Conservation (phyloP, 2,329 filamentous ascomycete species). For the Cordyceps tenuipes region DNA sequence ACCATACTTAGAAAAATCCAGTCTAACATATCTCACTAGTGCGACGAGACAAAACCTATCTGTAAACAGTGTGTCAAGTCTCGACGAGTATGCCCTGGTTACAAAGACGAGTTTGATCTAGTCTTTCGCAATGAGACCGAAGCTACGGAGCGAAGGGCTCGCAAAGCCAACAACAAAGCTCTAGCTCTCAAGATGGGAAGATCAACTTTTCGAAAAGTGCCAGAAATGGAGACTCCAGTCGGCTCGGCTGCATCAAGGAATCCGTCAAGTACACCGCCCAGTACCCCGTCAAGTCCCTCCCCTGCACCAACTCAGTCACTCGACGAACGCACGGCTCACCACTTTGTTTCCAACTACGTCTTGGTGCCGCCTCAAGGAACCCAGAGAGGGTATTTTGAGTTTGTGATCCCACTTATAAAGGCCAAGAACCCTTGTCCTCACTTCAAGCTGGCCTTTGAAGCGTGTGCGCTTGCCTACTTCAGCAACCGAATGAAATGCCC, state of each 20-base stretch:
- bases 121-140: conserved; percentile 66
- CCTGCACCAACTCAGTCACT: conserved; percentile 29
- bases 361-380: conserved; percentile 42
- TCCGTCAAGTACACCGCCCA: conserved; percentile 11
- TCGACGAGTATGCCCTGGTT: conserved; percentile 55
- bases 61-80: conserved; percentile 59
- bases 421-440: conserved; percentile 35
- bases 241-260: conserved; percentile 15
- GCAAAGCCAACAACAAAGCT: conserved; percentile 45
- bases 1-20: not conserved
- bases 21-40: conserved; percentile 32
- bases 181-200: conserved; percentile 28
- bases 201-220: conserved; percentile 14
- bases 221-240: conserved; percentile 3
- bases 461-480: conserved; percentile 49
- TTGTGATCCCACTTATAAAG: conserved; percentile 47
- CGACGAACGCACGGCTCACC: conserved; percentile 48
- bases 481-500: conserved; percentile 39
- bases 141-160: conserved; percentile 55
- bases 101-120: conserved; percentile 63
- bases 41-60: conserved; percentile 58
- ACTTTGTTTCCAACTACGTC: conserved; percentile 55
- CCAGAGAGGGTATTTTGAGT: conserved; percentile 50
- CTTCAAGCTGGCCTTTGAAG: conserved; percentile 48
- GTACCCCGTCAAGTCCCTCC: conserved; percentile 16